phyloP scores from a whole-genome alignment of 371 early-diverging fungal species.

The Batrachochytrium dendrobatidis region DNA sequence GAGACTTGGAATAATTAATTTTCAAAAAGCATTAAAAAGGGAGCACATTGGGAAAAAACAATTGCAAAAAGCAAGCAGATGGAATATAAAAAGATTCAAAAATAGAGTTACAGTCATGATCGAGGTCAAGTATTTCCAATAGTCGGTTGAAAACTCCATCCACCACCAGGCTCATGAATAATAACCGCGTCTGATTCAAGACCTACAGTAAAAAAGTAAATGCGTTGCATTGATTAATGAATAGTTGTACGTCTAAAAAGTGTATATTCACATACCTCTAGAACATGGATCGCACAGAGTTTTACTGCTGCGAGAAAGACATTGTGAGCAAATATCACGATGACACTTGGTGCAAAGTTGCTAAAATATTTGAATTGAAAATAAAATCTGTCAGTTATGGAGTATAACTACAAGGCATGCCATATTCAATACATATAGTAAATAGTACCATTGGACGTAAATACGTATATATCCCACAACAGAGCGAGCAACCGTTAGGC shows the following conservation, averaged over 20 bases:
- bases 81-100: too few relatives aligned
- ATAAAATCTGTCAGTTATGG: neutral
- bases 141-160: constrained; percentile 14
- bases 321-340: constrained; percentile 12
- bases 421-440: too few relatives aligned
- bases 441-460: constrained; percentile 9
- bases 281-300: constrained; percentile 19
- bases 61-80: too few relatives aligned
- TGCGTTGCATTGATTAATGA: neutral
- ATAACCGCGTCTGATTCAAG: constrained; percentile 13
- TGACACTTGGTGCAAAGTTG: constrained; percentile 13
- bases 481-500: constrained; percentile 9
- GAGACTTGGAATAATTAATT: too few relatives aligned
- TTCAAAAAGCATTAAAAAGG: too few relatives aligned
- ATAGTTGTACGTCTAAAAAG: neutral
- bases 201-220: constrained; percentile 1
- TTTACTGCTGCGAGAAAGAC: constrained; percentile 9
- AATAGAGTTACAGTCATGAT: too few relatives aligned
- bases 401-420: neutral
- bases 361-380: too few relatives aligned
- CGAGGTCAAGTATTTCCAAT: too few relatives aligned
- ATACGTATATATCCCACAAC: constrained; percentile 5
- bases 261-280: constrained; percentile 2
- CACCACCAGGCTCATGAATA: constrained; percentile 17
- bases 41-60: too few relatives aligned